These are phyloP conservation scores for Aspergillus pseudonomiae DNA, from an alignment of 2,329 filamentous ascomycete species.

Conservation along the genomic window DNA sequence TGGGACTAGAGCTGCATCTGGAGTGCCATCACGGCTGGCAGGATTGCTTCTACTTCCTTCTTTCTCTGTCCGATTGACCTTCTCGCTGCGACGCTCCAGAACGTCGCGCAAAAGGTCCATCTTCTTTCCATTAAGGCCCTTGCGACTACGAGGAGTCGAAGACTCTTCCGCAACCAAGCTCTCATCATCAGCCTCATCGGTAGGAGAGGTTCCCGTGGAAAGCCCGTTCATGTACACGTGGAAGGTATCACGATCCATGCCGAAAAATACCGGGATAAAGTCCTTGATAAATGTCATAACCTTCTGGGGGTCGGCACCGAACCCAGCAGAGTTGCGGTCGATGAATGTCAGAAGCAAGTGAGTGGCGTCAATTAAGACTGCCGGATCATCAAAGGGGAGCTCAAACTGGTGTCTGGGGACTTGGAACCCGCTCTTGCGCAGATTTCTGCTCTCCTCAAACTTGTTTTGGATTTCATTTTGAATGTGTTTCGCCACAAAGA, in stretches of 20 bases:
- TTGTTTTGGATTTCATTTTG: constrained; percentile 89
- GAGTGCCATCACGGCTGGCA: constrained; percentile 85
- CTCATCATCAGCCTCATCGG: constrained; percentile 77
- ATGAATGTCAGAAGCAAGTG: constrained; percentile 53
- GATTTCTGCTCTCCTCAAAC: constrained; percentile 83
- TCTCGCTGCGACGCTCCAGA: constrained; percentile 75
- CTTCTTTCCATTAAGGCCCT: constrained; percentile 68
- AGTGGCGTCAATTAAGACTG: constrained; percentile 61
- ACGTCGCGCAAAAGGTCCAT: constrained; percentile 79
- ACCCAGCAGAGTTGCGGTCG: constrained; percentile 53
- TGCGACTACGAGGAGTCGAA: constrained; percentile 68
- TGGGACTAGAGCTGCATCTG: constrained; percentile 62
- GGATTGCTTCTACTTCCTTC: constrained; percentile 77
- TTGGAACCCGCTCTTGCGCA: constrained; percentile 63
- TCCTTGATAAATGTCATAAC: constrained; percentile 75
- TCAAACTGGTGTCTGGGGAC: constrained; percentile 72
- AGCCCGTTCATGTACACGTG: constrained; percentile 69
- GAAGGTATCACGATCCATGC: constrained; percentile 70
- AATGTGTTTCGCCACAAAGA: constrained; percentile 86
- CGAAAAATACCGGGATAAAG: constrained; percentile 77
- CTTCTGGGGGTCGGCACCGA: constrained; percentile 67
- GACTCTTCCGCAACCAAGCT: constrained; percentile 68
- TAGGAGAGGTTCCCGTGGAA: constrained; percentile 70
- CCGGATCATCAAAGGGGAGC: constrained; percentile 72
- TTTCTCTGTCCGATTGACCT: constrained; percentile 71